phyloP scores from a whole-genome alignment of 148 eudicot genomes.

The Cornus florida region DNA sequence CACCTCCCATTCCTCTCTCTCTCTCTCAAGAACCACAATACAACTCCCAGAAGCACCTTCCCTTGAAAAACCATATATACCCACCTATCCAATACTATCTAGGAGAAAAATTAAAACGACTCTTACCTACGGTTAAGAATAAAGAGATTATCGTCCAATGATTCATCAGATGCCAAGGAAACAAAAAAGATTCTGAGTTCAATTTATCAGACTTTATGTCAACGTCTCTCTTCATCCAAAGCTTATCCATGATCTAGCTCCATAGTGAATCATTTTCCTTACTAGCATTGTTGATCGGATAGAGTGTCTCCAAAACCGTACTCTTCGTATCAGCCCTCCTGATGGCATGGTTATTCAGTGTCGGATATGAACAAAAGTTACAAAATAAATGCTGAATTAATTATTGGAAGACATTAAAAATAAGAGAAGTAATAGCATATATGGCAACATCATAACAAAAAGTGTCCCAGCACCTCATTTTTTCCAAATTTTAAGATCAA shows the following conservation, averaged over 20 bases:
- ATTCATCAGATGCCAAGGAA: constrained; percentile 90
- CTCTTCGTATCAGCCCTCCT: constrained; percentile 86
- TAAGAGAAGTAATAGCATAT: too few relatives aligned
- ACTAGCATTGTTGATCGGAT: constrained; percentile 22
- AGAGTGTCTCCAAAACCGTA: too few relatives aligned
- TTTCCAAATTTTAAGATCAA: not conserved
- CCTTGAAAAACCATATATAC: too few relatives aligned
- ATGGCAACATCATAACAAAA: not conserved
- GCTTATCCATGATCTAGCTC: constrained; percentile 63
- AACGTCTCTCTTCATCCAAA: constrained; percentile 39
- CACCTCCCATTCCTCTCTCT: too few relatives aligned
- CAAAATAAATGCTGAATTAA: not conserved
- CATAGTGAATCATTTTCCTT: constrained; percentile 48
- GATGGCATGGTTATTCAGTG: constrained; percentile 88
- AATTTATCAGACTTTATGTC: constrained; percentile 37
- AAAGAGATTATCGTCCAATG: constrained; percentile 39
- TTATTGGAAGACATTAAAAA: not conserved
- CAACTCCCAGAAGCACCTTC: too few relatives aligned
- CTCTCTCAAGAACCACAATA: too few relatives aligned
- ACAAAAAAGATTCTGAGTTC: constrained; percentile 49
- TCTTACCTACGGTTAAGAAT: constrained; percentile 72
- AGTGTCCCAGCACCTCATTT: not conserved
- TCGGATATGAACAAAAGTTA: constrained; percentile 10
- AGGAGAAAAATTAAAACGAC: not conserved
- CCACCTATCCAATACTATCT: not conserved